A percentile compares a stretch with the other conserved stretches of the same genome.
These are phyloP conservation scores for Mycena amicta DNA, from an alignment of 768 basidiomycete species.

Conservation along the genomic window DNA sequence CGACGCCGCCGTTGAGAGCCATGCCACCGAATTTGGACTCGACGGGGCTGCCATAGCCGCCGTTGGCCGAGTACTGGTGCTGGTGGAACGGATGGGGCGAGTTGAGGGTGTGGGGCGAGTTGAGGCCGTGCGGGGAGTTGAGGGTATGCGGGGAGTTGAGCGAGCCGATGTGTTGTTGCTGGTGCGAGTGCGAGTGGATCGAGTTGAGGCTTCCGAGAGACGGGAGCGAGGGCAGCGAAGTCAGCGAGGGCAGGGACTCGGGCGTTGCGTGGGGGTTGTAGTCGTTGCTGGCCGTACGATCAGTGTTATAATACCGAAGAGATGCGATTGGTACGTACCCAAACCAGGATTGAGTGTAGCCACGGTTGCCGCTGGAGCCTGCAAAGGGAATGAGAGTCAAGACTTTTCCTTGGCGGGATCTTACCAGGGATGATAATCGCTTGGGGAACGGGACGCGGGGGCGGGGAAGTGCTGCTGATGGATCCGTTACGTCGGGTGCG, in stretches of 20 bases:
- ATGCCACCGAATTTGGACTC: constrained; percentile 14
- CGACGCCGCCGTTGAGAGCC: constrained; percentile 2
- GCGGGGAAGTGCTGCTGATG: constrained; percentile 59
- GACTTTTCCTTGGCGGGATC: not conserved
- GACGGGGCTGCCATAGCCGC: constrained; percentile 6
- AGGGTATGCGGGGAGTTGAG: not conserved
- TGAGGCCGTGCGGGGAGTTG: not conserved
- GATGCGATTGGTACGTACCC: not conserved
- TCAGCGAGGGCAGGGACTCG: constrained; percentile 19
- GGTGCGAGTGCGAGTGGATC: constrained; percentile 28
- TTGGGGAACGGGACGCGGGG: constrained; percentile 53
- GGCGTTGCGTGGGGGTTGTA: constrained; percentile 19
- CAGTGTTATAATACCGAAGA: not conserved
- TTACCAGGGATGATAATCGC: constrained; percentile 68
- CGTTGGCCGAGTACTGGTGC: constrained; percentile 1
- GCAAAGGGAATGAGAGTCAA: not conserved
- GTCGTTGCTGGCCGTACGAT: not conserved
- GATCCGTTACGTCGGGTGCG: constrained; percentile 62
- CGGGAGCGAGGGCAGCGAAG: constrained; percentile 19
- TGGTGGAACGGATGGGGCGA: constrained; percentile 35
- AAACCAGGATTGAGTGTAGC: not conserved
- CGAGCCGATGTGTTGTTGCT: constrained; percentile 1
- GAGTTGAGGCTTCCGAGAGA: constrained; percentile 44
- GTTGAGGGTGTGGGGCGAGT: constrained; percentile 29
- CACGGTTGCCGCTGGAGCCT: not conserved